These are phyloP conservation scores for Marasmius tenuissimus DNA, from an alignment of 1,284 basidiomycete species.

Conservation along the genomic window DNA sequence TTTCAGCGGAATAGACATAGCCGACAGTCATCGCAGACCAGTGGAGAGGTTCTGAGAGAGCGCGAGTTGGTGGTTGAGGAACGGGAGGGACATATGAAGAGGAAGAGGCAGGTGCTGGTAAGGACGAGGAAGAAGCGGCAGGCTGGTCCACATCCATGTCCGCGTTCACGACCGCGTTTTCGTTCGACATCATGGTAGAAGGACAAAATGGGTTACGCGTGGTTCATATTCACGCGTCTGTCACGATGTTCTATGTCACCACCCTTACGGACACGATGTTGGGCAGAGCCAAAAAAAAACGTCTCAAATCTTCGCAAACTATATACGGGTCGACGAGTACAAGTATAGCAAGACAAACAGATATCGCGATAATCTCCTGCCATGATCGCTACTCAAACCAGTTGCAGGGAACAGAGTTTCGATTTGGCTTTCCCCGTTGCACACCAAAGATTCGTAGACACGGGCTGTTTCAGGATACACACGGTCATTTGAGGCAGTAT, in stretches of 20 bases:
- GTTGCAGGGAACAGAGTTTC: no score
- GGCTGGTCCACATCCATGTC: neutral
- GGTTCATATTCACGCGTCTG: neutral
- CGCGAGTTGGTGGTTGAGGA: conserved; percentile 25
- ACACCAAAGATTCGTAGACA: no score
- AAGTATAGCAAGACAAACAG: no score
- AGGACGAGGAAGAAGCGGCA: conserved; percentile 1
- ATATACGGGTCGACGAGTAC: no score
- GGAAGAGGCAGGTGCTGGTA: neutral
- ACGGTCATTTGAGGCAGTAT: neutral
- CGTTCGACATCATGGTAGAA: neutral
- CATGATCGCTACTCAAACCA: no score
- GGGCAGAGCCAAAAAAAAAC: no score
- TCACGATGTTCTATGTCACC: neutral
- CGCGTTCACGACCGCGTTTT: neutral
- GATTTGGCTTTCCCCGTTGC: no score
- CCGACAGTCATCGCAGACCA: conserved; percentile 54
- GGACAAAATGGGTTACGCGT: neutral
- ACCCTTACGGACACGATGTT: no score
- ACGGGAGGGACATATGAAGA: conserved; percentile 5
- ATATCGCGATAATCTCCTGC: no score
- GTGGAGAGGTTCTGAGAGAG: conserved; percentile 39
- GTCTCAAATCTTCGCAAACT: no score
- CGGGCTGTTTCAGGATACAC: no score
- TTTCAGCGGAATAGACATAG: conserved; percentile 85